Evolutionary conservation across 352 stramenopile species (phyloP).

Genomic region (Globisporangium polare): DNA sequence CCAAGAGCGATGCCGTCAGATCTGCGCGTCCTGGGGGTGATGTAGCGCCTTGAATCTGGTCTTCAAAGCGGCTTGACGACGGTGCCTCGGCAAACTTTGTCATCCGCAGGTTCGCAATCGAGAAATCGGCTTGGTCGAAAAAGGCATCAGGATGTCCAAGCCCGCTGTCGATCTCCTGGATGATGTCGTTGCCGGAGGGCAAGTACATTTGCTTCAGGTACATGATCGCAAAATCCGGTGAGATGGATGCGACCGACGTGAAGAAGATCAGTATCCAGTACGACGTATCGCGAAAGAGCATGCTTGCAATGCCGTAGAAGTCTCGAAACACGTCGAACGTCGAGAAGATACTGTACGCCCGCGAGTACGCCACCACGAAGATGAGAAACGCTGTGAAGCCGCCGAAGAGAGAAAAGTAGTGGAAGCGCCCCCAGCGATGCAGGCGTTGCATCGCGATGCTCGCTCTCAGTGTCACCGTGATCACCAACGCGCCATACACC

Average conservation of each 20-base stretch:
- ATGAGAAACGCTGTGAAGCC: conserved; percentile 62
- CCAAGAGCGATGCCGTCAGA: conserved; percentile 45
- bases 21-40: conserved; percentile 29
- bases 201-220: conserved; percentile 85
- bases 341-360: conserved; percentile 53
- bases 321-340: conserved; percentile 74
- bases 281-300: conserved; percentile 47
- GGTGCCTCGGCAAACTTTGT: conserved; percentile 8
- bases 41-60: conserved; percentile 19
- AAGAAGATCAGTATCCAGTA: conserved; percentile 73
- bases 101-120: conserved; percentile 13
- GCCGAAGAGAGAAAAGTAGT: conserved; percentile 70
- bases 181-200: conserved; percentile 79
- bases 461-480: conserved; percentile 73
- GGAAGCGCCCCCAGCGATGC: conserved; percentile 65
- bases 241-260: conserved; percentile 55
- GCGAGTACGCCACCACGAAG: conserved; percentile 68
- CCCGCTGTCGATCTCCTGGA: conserved; percentile 78
- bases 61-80: conserved; percentile 33
- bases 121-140: conserved; percentile 17
- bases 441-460: conserved; percentile 72
- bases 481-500: conserved; percentile 75
- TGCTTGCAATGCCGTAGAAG: conserved; percentile 55
- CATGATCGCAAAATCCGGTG: conserved; percentile 57
- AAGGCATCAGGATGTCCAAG: conserved; percentile 27